A percentile compares a stretch with the other conserved stretches of the same genome.
These are phyloP conservation scores for Sordariomycetes sp. DNA, from an alignment of 2,329 filamentous ascomycete genomes.

Conservation along the genomic window DNA sequence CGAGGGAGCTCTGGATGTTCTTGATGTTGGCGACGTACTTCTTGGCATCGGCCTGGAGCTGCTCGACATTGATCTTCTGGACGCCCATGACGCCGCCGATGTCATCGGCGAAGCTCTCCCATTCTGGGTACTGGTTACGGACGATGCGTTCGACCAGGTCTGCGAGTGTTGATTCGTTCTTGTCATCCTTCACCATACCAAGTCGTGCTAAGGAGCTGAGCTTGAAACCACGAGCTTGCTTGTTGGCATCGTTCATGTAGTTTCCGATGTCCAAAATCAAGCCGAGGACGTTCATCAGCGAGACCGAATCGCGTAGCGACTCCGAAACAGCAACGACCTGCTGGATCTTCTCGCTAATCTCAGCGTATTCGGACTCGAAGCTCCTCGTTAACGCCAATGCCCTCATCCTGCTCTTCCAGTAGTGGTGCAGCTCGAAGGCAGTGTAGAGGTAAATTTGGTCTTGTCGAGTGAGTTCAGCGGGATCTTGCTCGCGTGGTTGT, in stretches of 20 bases:
- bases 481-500: slow-evolving; percentile 76
- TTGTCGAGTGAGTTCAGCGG: slow-evolving; percentile 78
- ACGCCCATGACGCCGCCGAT: slow-evolving; percentile 68
- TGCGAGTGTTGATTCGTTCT: slow-evolving; percentile 93
- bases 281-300: slow-evolving; percentile 90
- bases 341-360: slow-evolving; percentile 76
- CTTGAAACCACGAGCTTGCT: slow-evolving; percentile 97
- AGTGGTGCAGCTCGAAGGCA: slow-evolving; percentile 89
- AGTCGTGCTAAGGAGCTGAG: slow-evolving; percentile 85
- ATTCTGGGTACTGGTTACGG: slow-evolving; percentile 91
- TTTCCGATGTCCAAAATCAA: slow-evolving; percentile 97
- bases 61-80: slow-evolving; percentile 93
- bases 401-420: slow-evolving; percentile 97
- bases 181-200: slow-evolving; percentile 98
- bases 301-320: slow-evolving; percentile 80
- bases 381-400: slow-evolving; percentile 76
- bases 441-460: slow-evolving; percentile 94
- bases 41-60: slow-evolving; percentile 77
- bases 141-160: slow-evolving; percentile 96
- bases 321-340: slow-evolving; percentile 85
- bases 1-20: slow-evolving; percentile 85
- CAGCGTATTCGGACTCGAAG: slow-evolving; percentile 84
- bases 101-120: slow-evolving; percentile 81
- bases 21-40: slow-evolving; percentile 92
- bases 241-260: slow-evolving; percentile 99